Evolutionary conservation across 148 eudicot genomes (phyloP).

Genomic region (Arbutus unedo): DNA sequence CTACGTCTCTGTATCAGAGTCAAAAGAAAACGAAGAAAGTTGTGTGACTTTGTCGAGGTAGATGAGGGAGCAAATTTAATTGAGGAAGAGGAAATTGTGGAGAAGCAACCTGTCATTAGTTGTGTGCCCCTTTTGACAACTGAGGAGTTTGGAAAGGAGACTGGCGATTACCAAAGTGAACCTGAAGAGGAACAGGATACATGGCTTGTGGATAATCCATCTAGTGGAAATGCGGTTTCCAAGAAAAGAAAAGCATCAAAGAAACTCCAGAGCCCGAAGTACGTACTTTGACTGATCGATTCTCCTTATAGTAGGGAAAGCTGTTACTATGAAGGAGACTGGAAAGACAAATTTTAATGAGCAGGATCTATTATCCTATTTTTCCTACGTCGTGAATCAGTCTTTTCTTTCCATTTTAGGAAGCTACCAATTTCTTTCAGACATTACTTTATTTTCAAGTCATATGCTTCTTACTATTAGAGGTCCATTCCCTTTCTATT

Average conservation of each 20-base stretch:
- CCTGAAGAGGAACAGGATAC: slow-evolving; percentile 28
- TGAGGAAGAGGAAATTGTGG: slow-evolving; percentile 30
- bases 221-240: slow-evolving; percentile 26
- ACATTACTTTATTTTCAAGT: no score
- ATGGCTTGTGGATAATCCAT: slow-evolving; percentile 22
- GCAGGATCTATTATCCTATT: no score
- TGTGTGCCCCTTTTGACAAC: slow-evolving; percentile 53
- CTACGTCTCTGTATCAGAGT: slow-evolving; percentile 42
- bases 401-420: no score
- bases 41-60: slow-evolving; percentile 18
- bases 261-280: slow-evolving; percentile 45
- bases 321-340: no score
- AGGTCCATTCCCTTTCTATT: no score
- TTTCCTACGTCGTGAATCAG: no score
- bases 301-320: no score
- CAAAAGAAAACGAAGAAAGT: slow-evolving; percentile 40
- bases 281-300: slow-evolving; percentile 15
- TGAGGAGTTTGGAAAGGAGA: slow-evolving; percentile 57
- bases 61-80: slow-evolving; percentile 24
- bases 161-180: slow-evolving; percentile 46
- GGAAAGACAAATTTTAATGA: no score
- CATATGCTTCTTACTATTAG: no score
- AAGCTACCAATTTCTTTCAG: no score
- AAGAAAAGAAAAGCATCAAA: slow-evolving; percentile 68
- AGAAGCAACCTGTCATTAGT: slow-evolving; percentile 38